Evolutionary conservation across 75 land plant species (phyloP), one percentile per base, ranked within the genome.

Genomic region (Pseudotsuga menziesii): DNA sequence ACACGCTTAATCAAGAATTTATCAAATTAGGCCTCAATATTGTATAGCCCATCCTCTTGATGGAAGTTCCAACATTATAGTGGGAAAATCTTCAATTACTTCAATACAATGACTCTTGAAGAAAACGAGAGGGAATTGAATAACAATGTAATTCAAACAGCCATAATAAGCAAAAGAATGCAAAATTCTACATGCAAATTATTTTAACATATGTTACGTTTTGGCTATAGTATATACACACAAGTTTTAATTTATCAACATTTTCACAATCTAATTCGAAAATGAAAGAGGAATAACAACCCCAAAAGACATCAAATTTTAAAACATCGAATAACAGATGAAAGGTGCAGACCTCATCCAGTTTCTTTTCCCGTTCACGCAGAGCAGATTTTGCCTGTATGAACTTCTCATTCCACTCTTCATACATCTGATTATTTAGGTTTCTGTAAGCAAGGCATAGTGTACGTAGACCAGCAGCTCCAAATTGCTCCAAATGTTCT

Each of bases 381-480:
- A 97, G 75, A 5, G 99, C 85, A 75, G 99, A 97, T 80, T 97
- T 97, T 39, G 99, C 99, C 79, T 94, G 93, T 52, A 97, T 89
- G 59, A 91, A 97, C 81, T 94, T 97, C 87, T 97, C 98, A 80
- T 97, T 97, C 99, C 99, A 97, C 60, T 71, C 82, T 81, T 94
- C 99, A 87, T 94, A 97, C n/a, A 84, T 14, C 27, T 89, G 88
- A 61, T 77, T 61, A 79, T 59, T 80, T 55, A 97, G 79, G 76
- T 92, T 89, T 75, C 87, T 80, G 71, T 94, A 97, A 8, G 98
- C 99, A 73, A 97, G 83, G 82, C 99, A 97, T 77, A 97, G 89
- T 1, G 99, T 97, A 19, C 99, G 90, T 73, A 97, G 85, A 29
- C 99, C 99, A 81, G 98, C 86, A 84, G 92, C 89, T 71, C 99